Conservation (phyloP, 2,329 filamentous ascomycete genomes). For the Cladophialophora immunda region DNA sequence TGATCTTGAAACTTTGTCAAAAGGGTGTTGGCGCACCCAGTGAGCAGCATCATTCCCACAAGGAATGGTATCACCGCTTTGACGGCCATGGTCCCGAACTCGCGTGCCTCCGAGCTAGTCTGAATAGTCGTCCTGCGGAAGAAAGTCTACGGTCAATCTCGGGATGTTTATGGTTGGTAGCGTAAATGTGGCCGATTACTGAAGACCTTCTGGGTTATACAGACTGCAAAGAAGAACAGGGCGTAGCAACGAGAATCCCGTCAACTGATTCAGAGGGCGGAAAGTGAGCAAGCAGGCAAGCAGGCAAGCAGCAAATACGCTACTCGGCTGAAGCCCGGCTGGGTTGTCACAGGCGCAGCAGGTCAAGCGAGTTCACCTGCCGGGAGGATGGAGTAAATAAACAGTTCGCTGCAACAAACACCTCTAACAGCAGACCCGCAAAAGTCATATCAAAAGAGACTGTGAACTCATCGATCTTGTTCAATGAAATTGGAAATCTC, state of each 20-base stretch:
- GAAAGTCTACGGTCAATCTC: background rate
- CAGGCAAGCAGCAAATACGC: background rate
- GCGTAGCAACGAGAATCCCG: background rate
- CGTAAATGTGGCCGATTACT: background rate
- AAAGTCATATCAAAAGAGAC: background rate
- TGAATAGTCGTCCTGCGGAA: background rate
- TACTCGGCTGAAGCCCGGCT: background rate
- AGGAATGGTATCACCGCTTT: conserved; percentile 80
- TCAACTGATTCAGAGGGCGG: background rate
- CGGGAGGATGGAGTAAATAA: background rate
- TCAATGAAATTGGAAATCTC: background rate
- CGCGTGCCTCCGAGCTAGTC: conserved; percentile 11
- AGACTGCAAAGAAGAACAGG: background rate
- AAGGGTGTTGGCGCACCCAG: conserved; percentile 95
- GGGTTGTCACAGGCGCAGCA: background rate
- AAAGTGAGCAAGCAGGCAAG: background rate
- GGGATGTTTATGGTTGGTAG: background rate
- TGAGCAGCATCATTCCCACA: conserved; percentile 95
- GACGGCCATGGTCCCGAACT: conserved; percentile 67
- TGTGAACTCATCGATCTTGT: background rate
- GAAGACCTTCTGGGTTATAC: background rate
- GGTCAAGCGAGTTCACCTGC: background rate
- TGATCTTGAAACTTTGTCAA: conserved; percentile 96
- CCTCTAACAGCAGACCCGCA: background rate
- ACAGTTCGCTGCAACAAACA: background rate